Conservation (phyloP, 257 asterid species). For the Jacaranda copaia region DNA sequence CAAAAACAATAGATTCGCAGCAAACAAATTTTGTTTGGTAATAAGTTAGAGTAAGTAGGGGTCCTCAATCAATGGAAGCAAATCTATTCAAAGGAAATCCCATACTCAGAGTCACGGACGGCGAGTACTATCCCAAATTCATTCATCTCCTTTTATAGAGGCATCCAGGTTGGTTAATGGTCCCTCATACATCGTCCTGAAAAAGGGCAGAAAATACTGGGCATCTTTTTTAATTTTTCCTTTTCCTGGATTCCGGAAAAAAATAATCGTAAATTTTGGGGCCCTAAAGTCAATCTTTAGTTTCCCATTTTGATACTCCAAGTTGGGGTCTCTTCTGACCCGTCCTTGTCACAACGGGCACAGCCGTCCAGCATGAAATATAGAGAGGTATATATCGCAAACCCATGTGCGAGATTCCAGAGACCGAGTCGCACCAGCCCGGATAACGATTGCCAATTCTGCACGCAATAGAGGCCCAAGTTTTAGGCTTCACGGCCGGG, state of each 20-base stretch:
- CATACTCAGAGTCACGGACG: too few relatives aligned
- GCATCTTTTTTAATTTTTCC: too few relatives aligned
- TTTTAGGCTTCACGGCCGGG: neutral
- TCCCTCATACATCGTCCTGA: too few relatives aligned
- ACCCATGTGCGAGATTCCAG: constrained; percentile 46
- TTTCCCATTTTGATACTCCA: neutral
- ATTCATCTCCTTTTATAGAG: too few relatives aligned
- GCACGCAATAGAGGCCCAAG: neutral
- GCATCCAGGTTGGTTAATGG: too few relatives aligned
- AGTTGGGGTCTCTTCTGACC: constrained; percentile 45
- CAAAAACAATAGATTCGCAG: too few relatives aligned
- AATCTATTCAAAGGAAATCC: too few relatives aligned
- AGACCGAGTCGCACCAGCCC: constrained; percentile 42
- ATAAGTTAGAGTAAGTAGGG: neutral
- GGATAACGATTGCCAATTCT: neutral
- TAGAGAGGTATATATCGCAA: constrained; percentile 37
- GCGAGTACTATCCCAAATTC: too few relatives aligned
- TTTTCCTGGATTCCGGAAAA: too few relatives aligned
- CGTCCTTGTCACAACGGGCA: constrained; percentile 51
- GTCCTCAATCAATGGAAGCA: neutral
- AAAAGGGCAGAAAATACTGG: too few relatives aligned
- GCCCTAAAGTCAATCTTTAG: neutral
- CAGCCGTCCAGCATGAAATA: constrained; percentile 50
- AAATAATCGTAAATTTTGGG: too few relatives aligned
- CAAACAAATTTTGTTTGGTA: too few relatives aligned